Conservation (phyloP, 2,329 filamentous ascomycete species). For the Chaetomiaceae sp. region DNA sequence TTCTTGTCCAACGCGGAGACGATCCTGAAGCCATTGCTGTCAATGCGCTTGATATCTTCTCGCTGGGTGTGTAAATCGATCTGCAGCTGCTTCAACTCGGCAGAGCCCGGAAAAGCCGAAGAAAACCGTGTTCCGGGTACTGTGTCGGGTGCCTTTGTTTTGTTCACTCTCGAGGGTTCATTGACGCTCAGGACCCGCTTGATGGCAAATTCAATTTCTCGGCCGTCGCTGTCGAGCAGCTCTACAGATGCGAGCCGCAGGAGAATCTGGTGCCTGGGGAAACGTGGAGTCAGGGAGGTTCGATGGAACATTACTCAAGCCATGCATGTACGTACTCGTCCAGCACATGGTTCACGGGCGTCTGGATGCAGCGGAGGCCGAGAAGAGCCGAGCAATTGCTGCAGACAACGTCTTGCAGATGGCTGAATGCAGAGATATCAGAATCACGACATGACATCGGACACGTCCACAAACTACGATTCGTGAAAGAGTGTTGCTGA, state of each 20-base stretch:
- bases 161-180: constrained; percentile 18
- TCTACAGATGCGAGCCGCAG: constrained; percentile 31
- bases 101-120: constrained; percentile 9
- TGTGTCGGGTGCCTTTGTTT: neutral
- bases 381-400: constrained; percentile 29
- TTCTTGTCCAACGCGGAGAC: constrained; percentile 35
- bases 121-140: neutral
- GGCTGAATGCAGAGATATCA: neutral
- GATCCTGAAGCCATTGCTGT: constrained; percentile 34
- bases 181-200: constrained; percentile 32
- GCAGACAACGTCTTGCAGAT: constrained; percentile 35
- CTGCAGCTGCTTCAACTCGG: constrained; percentile 31
- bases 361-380: constrained; percentile 34
- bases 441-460: neutral
- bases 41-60: constrained; percentile 35
- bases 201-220: constrained; percentile 29
- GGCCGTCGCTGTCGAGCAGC: constrained; percentile 20
- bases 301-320: too few species aligned
- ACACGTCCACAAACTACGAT: neutral
- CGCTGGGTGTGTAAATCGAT: constrained; percentile 32
- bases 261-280: constrained; percentile 34
- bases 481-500: too few species aligned
- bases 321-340: constrained; percentile 30
- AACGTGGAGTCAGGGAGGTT: neutral
- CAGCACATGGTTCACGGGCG: constrained; percentile 35